Percentiles rank a stretch among this genome's conserved stretches.
These are phyloP conservation scores for Multifurca ochricompacta DNA, from an alignment of 768 basidiomycete genomes.

Conservation along the genomic window DNA sequence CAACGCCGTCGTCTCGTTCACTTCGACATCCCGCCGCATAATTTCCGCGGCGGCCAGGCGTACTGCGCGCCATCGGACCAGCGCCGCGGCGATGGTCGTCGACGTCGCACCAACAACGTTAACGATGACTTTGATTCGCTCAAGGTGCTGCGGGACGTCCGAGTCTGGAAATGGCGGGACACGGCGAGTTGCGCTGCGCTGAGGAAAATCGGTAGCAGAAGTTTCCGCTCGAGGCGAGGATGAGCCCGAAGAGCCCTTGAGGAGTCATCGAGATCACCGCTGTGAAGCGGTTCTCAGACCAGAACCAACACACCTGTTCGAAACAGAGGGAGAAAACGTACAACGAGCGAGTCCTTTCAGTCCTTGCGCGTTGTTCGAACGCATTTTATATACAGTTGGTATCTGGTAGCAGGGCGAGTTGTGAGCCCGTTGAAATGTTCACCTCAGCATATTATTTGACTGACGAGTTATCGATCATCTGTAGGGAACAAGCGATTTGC, in stretches of 20 bases:
- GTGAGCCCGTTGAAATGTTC: not conserved
- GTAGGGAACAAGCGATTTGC: conserved; percentile 9
- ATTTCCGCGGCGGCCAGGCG: not conserved
- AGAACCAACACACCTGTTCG: not conserved
- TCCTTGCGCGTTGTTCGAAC: conserved; percentile 9
- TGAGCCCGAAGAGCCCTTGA: not conserved
- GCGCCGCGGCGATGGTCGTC: conserved; percentile 8
- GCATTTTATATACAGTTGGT: conserved; percentile 17
- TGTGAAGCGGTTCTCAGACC: not conserved
- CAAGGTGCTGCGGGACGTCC: conserved; percentile 9
- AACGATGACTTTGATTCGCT: conserved; percentile 15
- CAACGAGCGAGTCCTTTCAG: not conserved
- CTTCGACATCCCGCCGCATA: not conserved
- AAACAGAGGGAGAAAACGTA: not conserved
- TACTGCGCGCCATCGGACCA: conserved; percentile 7
- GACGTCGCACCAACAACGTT: conserved; percentile 7
- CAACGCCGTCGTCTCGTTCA: conserved; percentile 10
- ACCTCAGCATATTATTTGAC: not conserved
- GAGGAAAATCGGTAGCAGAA: conserved; percentile 16
- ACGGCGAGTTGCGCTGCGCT: conserved; percentile 9
- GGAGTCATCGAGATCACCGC: conserved; percentile 10
- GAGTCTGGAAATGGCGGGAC: conserved; percentile 14
- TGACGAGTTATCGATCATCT: conserved; percentile 14
- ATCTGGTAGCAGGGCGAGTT: not conserved
- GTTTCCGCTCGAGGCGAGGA: conserved; percentile 8